A percentile compares a stretch with the other conserved stretches of the same genome.
These are phyloP conservation scores for Backusella liffmaniae DNA, from an alignment of 192 early-diverging fungal species.

Conservation along the genomic window DNA sequence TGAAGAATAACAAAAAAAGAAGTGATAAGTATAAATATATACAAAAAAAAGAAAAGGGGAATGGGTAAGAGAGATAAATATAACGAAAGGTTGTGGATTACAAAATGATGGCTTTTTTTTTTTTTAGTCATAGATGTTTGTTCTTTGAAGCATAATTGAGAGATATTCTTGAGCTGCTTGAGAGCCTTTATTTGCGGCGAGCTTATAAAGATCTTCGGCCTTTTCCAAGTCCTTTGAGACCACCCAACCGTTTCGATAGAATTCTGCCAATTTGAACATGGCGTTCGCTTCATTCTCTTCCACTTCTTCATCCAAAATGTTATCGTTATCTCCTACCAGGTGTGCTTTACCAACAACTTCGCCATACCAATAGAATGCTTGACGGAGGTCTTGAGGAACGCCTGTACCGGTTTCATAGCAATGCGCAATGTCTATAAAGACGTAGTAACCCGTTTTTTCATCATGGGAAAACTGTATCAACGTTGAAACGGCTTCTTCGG, in stretches of 20 bases:
- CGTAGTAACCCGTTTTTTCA: slow-evolving; percentile 14
- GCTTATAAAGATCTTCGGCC: slow-evolving; percentile 24
- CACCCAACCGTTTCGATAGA: slow-evolving; percentile 25
- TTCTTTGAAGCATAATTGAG: slow-evolving; percentile 11
- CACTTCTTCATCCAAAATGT: slow-evolving; percentile 26
- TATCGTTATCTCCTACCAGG: neutral
- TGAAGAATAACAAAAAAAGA: neutral
- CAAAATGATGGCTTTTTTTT: neutral
- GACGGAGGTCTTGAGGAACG: slow-evolving; percentile 15
- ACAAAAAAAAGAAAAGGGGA: neutral
- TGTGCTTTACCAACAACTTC: slow-evolving; percentile 5
- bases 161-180: slow-evolving; percentile 13
- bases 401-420: slow-evolving; percentile 37
- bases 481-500: slow-evolving; percentile 13
- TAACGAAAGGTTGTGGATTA: neutral
- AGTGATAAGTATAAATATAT: neutral
- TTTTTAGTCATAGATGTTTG: neutral
- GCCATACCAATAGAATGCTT: slow-evolving; percentile 35
- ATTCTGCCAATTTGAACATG: slow-evolving; percentile 30
- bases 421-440: slow-evolving; percentile 26
- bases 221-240: slow-evolving; percentile 17
- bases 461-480: slow-evolving; percentile 23
- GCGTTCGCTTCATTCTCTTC: slow-evolving; percentile 32
- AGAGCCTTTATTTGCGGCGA: slow-evolving; percentile 27
- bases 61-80: neutral